Conservation (phyloP, 169 alveolate species). For the Babesia ovata region DNA sequence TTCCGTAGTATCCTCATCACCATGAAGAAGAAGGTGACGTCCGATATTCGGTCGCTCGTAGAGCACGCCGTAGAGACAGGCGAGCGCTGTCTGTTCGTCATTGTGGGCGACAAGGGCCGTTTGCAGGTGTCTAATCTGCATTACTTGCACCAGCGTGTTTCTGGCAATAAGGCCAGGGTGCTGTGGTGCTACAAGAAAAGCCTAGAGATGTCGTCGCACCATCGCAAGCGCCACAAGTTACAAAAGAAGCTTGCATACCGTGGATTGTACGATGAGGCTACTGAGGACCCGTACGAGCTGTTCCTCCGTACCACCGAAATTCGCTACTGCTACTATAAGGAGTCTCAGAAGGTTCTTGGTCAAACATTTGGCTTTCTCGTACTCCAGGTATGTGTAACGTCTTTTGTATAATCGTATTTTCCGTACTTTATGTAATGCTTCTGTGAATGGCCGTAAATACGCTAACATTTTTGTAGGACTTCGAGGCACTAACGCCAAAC, state of each 20-base stretch:
- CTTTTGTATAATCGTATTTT: background rate
- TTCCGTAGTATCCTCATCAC: too few species aligned
- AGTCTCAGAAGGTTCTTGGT: slow-evolving; percentile 94
- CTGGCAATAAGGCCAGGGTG: slow-evolving; percentile 86
- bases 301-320: slow-evolving; percentile 93
- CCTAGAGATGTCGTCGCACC: slow-evolving; percentile 95
- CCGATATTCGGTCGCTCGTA: slow-evolving; percentile 89
- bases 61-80: slow-evolving; percentile 90
- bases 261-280: slow-evolving; percentile 92
- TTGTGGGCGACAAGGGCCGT: slow-evolving; percentile 96
- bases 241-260: slow-evolving; percentile 89
- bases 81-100: slow-evolving; percentile 92
- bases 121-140: slow-evolving; percentile 92
- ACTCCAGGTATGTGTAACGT: slow-evolving; percentile 74
- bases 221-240: slow-evolving; percentile 92
- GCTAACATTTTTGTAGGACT: slow-evolving; percentile 81
- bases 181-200: slow-evolving; percentile 99
- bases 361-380: slow-evolving; percentile 95
- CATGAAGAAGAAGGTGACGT: slow-evolving; percentile 96
- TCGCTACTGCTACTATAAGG: slow-evolving; percentile 96
- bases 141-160: slow-evolving; percentile 76
- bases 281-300: slow-evolving; percentile 96
- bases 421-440: background rate
- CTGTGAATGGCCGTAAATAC: background rate
- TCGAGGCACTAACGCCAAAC: slow-evolving; percentile 99